Conservation (phyloP, 2,329 filamentous ascomycete species). For the Beauveria rudraprayagi region DNA sequence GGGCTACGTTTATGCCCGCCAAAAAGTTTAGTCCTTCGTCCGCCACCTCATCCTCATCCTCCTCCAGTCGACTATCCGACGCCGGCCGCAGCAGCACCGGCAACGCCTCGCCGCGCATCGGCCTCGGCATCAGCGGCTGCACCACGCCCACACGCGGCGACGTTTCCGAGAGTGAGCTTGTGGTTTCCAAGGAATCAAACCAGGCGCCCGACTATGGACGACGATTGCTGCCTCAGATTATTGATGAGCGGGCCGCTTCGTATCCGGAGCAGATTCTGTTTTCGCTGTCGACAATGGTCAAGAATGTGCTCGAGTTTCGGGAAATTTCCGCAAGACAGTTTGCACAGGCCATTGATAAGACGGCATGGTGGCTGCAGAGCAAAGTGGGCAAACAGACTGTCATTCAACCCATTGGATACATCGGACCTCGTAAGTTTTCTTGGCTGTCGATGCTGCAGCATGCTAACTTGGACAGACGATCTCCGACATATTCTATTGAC, state of each 20-base stretch:
- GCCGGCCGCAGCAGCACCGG: background rate
- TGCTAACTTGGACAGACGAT: slow-evolving; percentile 18
- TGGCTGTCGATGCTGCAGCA: background rate
- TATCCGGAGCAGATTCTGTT: slow-evolving; percentile 21
- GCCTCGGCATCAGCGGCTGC: background rate
- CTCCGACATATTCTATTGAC: slow-evolving; percentile 23
- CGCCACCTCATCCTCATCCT: background rate
- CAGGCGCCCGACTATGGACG: slow-evolving; percentile 14
- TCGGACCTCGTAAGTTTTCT: slow-evolving; percentile 24
- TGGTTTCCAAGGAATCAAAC: background rate
- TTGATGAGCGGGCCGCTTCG: slow-evolving; percentile 19
- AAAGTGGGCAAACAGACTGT: slow-evolving; percentile 14
- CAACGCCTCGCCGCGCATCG: background rate
- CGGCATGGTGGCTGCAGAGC: slow-evolving; percentile 22
- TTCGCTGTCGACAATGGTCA: slow-evolving; percentile 16
- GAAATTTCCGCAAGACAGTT: slow-evolving; percentile 20
- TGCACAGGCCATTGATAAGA: slow-evolving; percentile 21
- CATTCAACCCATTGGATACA: slow-evolving; percentile 21
- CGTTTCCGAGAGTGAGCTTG: background rate
- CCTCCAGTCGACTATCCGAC: background rate
- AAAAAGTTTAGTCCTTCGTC: background rate
- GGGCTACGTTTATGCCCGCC: slow-evolving; percentile 3
- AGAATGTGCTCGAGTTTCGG: slow-evolving; percentile 14
- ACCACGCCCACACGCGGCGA: background rate
- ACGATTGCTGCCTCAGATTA: slow-evolving; percentile 22